phyloP scores from a whole-genome alignment of 495 filamentous ascomycete genomes.

The Talaromyces wortmannii region DNA sequence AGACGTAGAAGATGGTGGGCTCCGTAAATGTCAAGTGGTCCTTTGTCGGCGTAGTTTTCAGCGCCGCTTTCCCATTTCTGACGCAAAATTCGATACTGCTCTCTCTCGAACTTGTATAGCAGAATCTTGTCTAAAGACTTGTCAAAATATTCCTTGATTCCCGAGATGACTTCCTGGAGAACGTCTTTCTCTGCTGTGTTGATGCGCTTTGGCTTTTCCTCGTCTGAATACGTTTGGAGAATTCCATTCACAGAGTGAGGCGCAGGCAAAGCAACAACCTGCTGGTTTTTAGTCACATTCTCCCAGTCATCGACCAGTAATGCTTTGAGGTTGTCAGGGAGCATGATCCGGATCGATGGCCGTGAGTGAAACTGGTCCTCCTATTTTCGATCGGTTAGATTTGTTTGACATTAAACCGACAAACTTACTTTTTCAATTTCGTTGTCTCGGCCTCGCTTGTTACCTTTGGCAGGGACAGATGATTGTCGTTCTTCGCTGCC shows the following conservation, averaged over 20 bases:
- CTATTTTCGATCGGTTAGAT: slow-evolving; percentile 32
- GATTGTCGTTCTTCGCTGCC: slow-evolving; percentile 82
- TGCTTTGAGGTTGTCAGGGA: slow-evolving; percentile 79
- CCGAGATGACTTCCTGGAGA: slow-evolving; percentile 78
- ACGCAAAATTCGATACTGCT: slow-evolving; percentile 70
- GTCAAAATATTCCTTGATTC: slow-evolving; percentile 88
- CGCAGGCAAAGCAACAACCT: slow-evolving; percentile 79
- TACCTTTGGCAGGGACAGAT: slow-evolving; percentile 56
- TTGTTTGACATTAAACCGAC: neutral
- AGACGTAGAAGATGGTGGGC: slow-evolving; percentile 85
- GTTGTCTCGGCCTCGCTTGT: slow-evolving; percentile 69
- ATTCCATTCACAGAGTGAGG: slow-evolving; percentile 67
- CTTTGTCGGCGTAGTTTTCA: slow-evolving; percentile 56
- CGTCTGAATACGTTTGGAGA: slow-evolving; percentile 66
- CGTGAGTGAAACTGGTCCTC: slow-evolving; percentile 77
- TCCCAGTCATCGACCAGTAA: slow-evolving; percentile 98
- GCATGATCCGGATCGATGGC: slow-evolving; percentile 72
- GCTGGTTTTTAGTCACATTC: slow-evolving; percentile 89
- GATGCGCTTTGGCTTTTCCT: slow-evolving; percentile 60
- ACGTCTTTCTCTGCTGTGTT: slow-evolving; percentile 67
- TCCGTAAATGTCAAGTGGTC: slow-evolving; percentile 75
- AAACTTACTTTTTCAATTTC: slow-evolving; percentile 78
- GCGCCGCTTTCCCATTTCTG: slow-evolving; percentile 50
- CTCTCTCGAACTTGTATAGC: slow-evolving; percentile 85
- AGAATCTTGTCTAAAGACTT: slow-evolving; percentile 77